Percentiles rank a stretch among this genome's conserved stretches.
Conservation (phyloP, 2,329 filamentous ascomycete species). For the Fusarium cicatricum region DNA sequence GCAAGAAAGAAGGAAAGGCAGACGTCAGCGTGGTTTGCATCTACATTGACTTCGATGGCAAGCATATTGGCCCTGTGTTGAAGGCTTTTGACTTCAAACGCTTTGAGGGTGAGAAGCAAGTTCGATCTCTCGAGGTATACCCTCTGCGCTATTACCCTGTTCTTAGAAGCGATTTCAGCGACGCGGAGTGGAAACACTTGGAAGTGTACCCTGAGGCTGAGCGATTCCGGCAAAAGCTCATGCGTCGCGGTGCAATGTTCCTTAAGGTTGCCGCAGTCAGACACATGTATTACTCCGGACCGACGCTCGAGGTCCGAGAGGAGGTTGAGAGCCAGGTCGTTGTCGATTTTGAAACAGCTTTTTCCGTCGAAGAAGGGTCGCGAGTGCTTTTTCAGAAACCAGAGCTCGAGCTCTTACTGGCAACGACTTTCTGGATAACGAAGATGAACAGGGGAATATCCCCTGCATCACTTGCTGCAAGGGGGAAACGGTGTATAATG, state of each 20-base stretch:
- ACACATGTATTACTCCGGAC: slow-evolving; percentile 43
- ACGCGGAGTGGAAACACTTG: not conserved
- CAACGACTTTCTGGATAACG: too few species aligned
- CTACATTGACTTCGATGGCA: slow-evolving; percentile 45
- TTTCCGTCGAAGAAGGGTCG: too few species aligned
- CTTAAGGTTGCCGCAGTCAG: slow-evolving; percentile 26
- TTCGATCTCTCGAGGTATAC: slow-evolving; percentile 39
- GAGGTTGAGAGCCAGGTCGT: slow-evolving; percentile 46
- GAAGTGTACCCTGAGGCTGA: too few species aligned
- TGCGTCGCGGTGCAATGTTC: slow-evolving; percentile 35
- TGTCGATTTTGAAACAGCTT: slow-evolving; percentile 44
- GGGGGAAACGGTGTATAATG: too few species aligned
- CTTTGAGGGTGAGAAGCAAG: slow-evolving; percentile 39
- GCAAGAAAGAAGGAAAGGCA: not conserved
- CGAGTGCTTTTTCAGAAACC: too few species aligned
- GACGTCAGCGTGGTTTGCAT: not conserved
- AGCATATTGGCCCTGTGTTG: slow-evolving; percentile 38
- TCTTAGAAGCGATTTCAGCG: too few species aligned
- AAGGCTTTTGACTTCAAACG: slow-evolving; percentile 32
- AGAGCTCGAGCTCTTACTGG: too few species aligned
- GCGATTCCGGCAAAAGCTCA: slow-evolving; percentile 28
- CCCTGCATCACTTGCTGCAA: too few species aligned
- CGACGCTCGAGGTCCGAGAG: slow-evolving; percentile 33
- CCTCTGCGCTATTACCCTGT: slow-evolving; percentile 39
- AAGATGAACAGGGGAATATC: too few species aligned